phyloP scores from a whole-genome alignment of 202 grass and related monocot species.

The Musa balbisiana region DNA sequence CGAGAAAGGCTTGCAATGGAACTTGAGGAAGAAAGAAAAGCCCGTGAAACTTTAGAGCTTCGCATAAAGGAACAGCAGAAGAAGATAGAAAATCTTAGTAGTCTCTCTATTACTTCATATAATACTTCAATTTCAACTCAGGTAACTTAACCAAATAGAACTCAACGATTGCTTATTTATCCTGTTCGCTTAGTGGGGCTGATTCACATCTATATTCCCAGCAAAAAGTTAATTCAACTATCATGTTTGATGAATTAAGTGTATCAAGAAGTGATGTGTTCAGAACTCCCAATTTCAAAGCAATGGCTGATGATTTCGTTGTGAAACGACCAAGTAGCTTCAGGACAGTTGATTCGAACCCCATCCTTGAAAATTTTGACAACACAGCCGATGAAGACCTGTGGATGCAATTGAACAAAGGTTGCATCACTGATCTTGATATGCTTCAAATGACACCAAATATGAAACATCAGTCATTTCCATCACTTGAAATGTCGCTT shows the following conservation, averaged over 20 bases:
- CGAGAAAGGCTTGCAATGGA: conserved; percentile 70
- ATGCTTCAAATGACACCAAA: conserved; percentile 68
- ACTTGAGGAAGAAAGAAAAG: conserved; percentile 85
- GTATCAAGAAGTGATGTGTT: conserved; percentile 38
- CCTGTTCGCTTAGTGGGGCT: not conserved
- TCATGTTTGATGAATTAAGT: conserved; percentile 19
- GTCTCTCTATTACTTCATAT: conserved; percentile 27
- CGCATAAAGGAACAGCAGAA: conserved; percentile 57
- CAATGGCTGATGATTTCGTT: conserved; percentile 40
- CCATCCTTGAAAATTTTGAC: conserved; percentile 50
- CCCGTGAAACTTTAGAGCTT: conserved; percentile 42
- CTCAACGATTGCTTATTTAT: not conserved
- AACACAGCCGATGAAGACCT: conserved; percentile 50
- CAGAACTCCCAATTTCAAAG: conserved; percentile 67
- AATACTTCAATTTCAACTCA: conserved; percentile 34
- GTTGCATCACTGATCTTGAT: conserved; percentile 64
- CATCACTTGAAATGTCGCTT: conserved; percentile 24
- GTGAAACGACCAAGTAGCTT: conserved; percentile 42
- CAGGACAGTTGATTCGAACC: conserved; percentile 48
- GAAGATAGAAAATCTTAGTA: conserved; percentile 37
- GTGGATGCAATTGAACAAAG: conserved; percentile 75
- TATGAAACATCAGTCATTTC: conserved; percentile 30
- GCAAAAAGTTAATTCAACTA: not conserved
- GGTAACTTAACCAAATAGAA: conserved; percentile 32
- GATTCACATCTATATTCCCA: not conserved